phyloP scores from a whole-genome alignment of 1,284 basidiomycete genomes.

The Termitomyces sp. region DNA sequence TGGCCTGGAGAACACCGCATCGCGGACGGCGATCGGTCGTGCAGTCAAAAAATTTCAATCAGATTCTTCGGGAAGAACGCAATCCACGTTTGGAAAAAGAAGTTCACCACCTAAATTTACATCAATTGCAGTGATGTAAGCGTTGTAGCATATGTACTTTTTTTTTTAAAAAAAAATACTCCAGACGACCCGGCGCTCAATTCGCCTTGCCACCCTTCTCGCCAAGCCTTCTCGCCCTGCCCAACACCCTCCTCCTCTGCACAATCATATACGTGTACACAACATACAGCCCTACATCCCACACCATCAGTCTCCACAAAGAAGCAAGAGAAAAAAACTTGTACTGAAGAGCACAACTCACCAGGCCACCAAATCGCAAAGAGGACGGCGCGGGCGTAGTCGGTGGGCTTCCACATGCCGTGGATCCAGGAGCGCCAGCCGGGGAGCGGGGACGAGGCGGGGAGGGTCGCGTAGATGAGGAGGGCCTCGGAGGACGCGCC shows the following conservation, averaged over 20 bases:
- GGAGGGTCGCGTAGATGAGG: slow-evolving; percentile 77
- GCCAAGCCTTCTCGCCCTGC: slow-evolving; percentile 22
- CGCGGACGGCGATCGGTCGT: too few relatives aligned
- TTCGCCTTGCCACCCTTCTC: slow-evolving; percentile 20
- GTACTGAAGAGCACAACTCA: slow-evolving; percentile 42
- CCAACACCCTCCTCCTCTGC: slow-evolving; percentile 77
- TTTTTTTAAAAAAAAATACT: too few relatives aligned
- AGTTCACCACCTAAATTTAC: too few relatives aligned
- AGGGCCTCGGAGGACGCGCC: slow-evolving; percentile 91
- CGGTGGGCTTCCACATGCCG: slow-evolving; percentile 45
- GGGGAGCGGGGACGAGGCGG: slow-evolving; percentile 38
- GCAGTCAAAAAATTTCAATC: too few relatives aligned
- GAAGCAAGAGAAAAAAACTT: too few relatives aligned
- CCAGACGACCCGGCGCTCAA: too few relatives aligned
- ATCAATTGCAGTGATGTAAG: too few relatives aligned
- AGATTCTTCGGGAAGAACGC: too few relatives aligned
- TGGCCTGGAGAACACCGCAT: too few relatives aligned
- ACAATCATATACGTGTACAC: slow-evolving; percentile 89
- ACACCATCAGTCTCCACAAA: neutral
- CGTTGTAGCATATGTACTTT: too few relatives aligned
- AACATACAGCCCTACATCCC: slow-evolving; percentile 69
- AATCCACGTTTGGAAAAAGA: too few relatives aligned
- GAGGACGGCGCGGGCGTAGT: slow-evolving; percentile 54
- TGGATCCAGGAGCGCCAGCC: slow-evolving; percentile 29
- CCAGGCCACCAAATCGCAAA: slow-evolving; percentile 92